These are phyloP conservation scores for Miamiensis avidus DNA, from an alignment of 169 alveolate genomes.

Conservation along the genomic window DNA sequence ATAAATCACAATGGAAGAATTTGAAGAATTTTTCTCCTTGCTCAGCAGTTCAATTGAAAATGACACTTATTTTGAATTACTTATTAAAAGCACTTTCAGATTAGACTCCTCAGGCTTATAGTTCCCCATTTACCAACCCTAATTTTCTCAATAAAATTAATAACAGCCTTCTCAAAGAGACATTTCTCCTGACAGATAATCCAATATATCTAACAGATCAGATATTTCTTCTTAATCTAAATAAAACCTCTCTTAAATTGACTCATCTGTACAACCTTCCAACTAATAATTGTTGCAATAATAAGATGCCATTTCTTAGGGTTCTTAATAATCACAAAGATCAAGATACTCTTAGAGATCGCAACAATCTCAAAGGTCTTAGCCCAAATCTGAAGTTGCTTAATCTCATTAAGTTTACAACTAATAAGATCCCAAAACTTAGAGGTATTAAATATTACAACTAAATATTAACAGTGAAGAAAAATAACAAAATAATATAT, in stretches of 20 bases:
- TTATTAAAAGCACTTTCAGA: slow-evolving; percentile 55
- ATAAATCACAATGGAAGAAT: slow-evolving; percentile 62
- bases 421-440: too few relatives aligned
- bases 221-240: background rate
- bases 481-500: too few relatives aligned
- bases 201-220: background rate
- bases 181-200: too few relatives aligned
- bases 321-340: background rate
- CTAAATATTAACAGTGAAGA: too few relatives aligned
- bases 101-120: background rate
- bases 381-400: background rate
- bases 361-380: background rate
- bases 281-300: background rate
- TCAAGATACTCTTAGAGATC: background rate
- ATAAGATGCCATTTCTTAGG: background rate
- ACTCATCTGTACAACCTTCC: background rate
- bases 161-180: background rate
- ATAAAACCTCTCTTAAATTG: background rate
- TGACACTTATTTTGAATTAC: slow-evolving; percentile 55
- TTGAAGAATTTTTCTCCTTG: slow-evolving; percentile 65
- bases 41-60: slow-evolving; percentile 64
- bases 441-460: too few relatives aligned
- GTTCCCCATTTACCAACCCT: background rate
- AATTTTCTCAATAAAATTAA: background rate
- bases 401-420: background rate